Evolutionary conservation across 208 protist genomes (phyloP).

Genomic region (Trypanosoma mega): DNA sequence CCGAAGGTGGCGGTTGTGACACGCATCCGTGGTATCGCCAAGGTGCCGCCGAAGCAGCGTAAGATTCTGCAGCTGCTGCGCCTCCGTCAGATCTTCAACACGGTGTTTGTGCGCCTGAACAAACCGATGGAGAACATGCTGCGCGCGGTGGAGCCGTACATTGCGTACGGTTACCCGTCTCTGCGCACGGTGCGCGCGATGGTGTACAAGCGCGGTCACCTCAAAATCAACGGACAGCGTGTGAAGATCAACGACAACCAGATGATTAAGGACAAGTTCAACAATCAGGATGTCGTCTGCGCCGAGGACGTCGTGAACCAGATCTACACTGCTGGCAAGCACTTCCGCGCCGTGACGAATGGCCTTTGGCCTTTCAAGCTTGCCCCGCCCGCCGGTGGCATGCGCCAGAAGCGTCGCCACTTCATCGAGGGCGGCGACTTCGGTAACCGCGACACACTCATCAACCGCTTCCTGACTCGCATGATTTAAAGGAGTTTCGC

Average conservation of each 20-base stretch:
- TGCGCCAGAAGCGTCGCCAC: constrained; percentile 95
- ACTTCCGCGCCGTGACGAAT: constrained; percentile 98
- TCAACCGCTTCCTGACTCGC: constrained; percentile 97
- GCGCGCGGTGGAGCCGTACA: constrained; percentile 97
- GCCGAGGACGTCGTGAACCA: constrained; percentile 99
- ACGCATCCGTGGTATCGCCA: constrained; percentile 99
- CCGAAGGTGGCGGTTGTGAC: constrained; percentile 99
- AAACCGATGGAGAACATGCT: constrained; percentile 99
- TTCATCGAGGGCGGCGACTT: constrained; percentile 99
- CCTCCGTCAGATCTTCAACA: constrained; percentile 99
- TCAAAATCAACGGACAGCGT: constrained; percentile 97
- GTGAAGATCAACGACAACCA: constrained; percentile 96
- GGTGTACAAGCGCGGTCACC: constrained; percentile 99
- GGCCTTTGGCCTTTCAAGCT: constrained; percentile 99
- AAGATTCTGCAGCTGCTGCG: constrained; percentile 99
- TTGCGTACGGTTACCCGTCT: constrained; percentile 99
- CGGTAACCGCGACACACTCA: constrained; percentile 99
- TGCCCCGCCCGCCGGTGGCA: constrained; percentile 94
- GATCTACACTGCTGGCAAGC: constrained; percentile 98
- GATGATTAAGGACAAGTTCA: constrained; percentile 95
- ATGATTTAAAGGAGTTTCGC: constrained; percentile 95
- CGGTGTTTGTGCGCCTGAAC: constrained; percentile 99
- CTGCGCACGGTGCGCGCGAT: constrained; percentile 97
- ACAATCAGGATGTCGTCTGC: constrained; percentile 96
- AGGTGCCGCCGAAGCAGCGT: constrained; percentile 95